Evolutionary conservation across 2,329 filamentous ascomycete species (phyloP), one percentile per base, ranked within the genome.

Genomic region (Penicillium sp.): DNA sequence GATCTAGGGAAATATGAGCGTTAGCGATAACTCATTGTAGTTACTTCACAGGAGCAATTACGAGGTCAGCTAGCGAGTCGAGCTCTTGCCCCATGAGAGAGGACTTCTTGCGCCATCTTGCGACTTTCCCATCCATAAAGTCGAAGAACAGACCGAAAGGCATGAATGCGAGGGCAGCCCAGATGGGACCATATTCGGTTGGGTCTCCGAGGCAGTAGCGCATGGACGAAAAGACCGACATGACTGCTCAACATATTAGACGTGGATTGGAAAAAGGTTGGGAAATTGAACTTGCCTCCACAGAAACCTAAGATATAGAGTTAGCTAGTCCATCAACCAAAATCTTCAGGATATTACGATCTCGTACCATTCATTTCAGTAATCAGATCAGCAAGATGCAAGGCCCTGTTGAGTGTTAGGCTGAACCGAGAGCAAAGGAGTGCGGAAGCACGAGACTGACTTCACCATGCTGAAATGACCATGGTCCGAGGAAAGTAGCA

Each of bases 1-100:
- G 69, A 99, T 90, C 92, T 97, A 58, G 40, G n/a, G 50, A 35
- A 35, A 51, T 31, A 32, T 18, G 29, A 50, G 26, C 58, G 55
- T 60, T 35, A 61, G 53, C 46, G 40, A 34, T 38, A 39, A 13
- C 4, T 35, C 24, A 14, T n/a, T 35, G 20, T 29, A n/a, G 1
- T 26, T 29, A 47, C 44, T 35, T 31, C 29, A 22, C 16, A 26
- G 20, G 20, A 40, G 22, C 8, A 35, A 42, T 46, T 87, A 96
- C 92, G 81, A 99, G 74, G 73, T 99, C 94, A 53, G 94, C 94
- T 46, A 99, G 82, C 7, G 93, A 97, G 75, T 99, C 94, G 54
- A 99, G 80, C 76, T 99, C 94, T 76, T 97, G 93, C 13, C 94
- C 94, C 93, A 99, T 97, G 72, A 99, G 81, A 67, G 90, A 95